A percentile compares a stretch with the other conserved stretches of the same genome.
phyloP scores from a whole-genome alignment of 2,329 filamentous ascomycete species.

The Aspergillus flavus region DNA sequence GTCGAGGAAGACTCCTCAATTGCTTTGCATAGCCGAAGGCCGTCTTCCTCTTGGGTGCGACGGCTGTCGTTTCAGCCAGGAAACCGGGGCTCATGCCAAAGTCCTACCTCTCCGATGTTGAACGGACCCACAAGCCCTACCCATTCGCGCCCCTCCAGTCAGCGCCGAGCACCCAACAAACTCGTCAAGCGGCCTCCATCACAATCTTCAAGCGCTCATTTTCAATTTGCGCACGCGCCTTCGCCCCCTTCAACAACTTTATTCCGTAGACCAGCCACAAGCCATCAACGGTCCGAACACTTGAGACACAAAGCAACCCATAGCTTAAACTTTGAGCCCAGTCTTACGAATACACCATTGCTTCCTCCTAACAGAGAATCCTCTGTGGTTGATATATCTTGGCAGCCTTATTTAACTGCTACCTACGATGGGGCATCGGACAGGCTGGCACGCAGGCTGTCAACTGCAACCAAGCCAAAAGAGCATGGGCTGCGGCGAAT shows the following conservation, averaged over 20 bases:
- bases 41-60: conserved; percentile 58
- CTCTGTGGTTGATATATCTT: conserved; percentile 25
- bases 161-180: conserved; percentile 56
- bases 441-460: conserved; percentile 45
- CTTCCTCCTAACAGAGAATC: conserved; percentile 4
- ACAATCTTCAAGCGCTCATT: conserved; percentile 49
- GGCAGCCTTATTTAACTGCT: conserved; percentile 44
- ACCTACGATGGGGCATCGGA: conserved; percentile 28
- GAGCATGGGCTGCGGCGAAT: conserved; percentile 46
- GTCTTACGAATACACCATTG: conserved; percentile 13
- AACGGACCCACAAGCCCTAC: conserved; percentile 58
- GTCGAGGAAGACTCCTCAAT: conserved; percentile 29
- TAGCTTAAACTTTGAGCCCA: conserved; percentile 31
- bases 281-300: conserved; percentile 62
- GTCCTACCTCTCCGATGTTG: conserved; percentile 55
- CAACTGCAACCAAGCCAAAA: conserved; percentile 39
- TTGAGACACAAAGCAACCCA: conserved; percentile 49
- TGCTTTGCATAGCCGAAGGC: conserved; percentile 35
- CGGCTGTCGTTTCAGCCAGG: conserved; percentile 56
- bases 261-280: conserved; percentile 63
- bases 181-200: conserved; percentile 65
- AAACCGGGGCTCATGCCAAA: conserved; percentile 51
- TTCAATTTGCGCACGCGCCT: conserved; percentile 32
- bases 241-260: conserved; percentile 48
- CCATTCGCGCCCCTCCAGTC: conserved; percentile 35